Percentiles rank a stretch among this genome's conserved stretches.
phyloP scores from a whole-genome alignment of 192 early-diverging fungal species.

The Martensiomyces pterosporus region DNA sequence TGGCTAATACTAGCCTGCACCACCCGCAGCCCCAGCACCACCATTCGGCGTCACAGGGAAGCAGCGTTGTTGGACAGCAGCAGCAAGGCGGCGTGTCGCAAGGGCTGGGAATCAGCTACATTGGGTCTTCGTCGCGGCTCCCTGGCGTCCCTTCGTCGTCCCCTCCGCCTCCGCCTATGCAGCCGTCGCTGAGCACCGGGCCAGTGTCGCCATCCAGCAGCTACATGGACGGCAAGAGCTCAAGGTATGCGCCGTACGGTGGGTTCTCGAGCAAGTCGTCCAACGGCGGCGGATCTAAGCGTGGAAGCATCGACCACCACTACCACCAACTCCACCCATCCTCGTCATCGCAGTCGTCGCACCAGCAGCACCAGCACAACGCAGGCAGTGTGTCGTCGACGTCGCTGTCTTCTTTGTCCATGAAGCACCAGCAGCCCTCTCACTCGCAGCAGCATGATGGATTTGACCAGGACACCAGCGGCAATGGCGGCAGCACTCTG shows the following conservation, averaged over 20 bases:
- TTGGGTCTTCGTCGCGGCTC: constrained; percentile 27
- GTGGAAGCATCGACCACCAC: constrained; percentile 46
- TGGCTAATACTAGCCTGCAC: constrained; percentile 10
- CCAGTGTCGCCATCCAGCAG: constrained; percentile 27
- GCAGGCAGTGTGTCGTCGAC: background rate
- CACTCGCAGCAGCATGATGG: no score
- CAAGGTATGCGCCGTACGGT: constrained; percentile 37
- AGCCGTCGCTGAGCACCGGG: constrained; percentile 12
- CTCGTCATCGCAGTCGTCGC: constrained; percentile 21
- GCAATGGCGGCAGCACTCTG: no score
- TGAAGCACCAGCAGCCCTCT: no score
- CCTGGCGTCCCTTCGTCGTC: constrained; percentile 32
- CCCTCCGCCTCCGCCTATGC: constrained; percentile 16
- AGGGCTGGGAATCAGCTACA: constrained; percentile 39
- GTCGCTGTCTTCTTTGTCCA: no score
- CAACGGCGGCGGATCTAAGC: constrained; percentile 27
- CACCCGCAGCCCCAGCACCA: constrained; percentile 34
- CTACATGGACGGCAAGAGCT: constrained; percentile 30
- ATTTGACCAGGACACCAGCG: no score
- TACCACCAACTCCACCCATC: no score
- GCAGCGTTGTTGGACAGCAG: constrained; percentile 11
- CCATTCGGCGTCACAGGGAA: background rate
- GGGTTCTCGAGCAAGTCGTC: constrained; percentile 15
- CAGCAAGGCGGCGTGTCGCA: constrained; percentile 5
- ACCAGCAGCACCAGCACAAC: constrained; percentile 8